Evolutionary conservation across 2,329 filamentous ascomycete genomes (phyloP).

Genomic region (Zymoseptoria ardabiliae): DNA sequence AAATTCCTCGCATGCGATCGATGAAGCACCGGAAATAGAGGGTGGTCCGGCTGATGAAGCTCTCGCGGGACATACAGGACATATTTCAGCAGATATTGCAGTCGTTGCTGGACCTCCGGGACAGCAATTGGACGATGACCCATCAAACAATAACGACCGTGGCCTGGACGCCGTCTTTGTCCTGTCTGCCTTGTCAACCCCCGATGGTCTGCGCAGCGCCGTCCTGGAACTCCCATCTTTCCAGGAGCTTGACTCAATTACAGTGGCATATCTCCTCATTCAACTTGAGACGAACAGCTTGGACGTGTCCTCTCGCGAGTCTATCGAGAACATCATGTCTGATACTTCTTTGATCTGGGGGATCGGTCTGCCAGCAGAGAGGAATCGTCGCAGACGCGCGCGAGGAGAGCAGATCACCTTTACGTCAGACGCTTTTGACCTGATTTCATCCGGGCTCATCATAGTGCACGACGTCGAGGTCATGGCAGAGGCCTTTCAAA

Average conservation of each 20-base stretch:
- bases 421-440: slow-evolving; percentile 8
- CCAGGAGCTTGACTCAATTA: neutral
- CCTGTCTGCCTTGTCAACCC: slow-evolving; percentile 6
- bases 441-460: slow-evolving; percentile 5
- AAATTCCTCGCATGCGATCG: neutral
- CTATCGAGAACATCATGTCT: slow-evolving; percentile 6
- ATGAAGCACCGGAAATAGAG: neutral
- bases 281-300: slow-evolving; percentile 6
- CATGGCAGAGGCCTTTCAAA: slow-evolving; percentile 27
- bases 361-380: slow-evolving; percentile 13
- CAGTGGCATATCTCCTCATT: neutral
- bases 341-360: slow-evolving; percentile 11
- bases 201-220: slow-evolving; percentile 1
- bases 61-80: neutral
- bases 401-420: slow-evolving; percentile 13
- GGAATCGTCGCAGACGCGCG: slow-evolving; percentile 11
- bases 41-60: neutral
- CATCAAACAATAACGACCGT: slow-evolving; percentile 13
- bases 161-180: slow-evolving; percentile 15
- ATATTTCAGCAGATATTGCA: neutral
- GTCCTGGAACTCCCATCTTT: neutral
- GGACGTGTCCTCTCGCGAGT: slow-evolving; percentile 2
- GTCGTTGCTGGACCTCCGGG: slow-evolving; percentile 11
- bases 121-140: slow-evolving; percentile 13
- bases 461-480: slow-evolving; percentile 22